A percentile compares a stretch with the other conserved stretches of the same genome.
Conservation (phyloP, 148 eudicot species). For the Rhododendron mucronatum region DNA sequence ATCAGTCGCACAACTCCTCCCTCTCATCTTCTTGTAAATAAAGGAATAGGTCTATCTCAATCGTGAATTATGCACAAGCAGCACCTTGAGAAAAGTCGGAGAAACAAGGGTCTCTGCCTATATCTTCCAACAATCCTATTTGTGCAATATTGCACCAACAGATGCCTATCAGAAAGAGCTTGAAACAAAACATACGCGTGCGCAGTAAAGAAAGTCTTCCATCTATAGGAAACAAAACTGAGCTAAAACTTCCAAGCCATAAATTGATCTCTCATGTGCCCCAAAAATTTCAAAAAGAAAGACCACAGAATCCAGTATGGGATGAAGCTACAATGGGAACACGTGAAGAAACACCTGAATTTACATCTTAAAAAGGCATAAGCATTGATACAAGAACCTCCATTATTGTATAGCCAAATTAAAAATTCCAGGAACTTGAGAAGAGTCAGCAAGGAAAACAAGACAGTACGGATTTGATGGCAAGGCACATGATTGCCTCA, state of each 20-base stretch:
- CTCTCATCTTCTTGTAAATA: not conserved
- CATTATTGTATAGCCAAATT: slow-evolving; percentile 14
- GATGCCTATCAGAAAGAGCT: not conserved
- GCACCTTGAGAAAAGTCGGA: not conserved
- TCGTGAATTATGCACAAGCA: not conserved
- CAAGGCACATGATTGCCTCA: slow-evolving; percentile 22
- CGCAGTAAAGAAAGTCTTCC: not conserved
- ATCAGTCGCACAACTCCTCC: not conserved
- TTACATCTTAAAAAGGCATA: slow-evolving; percentile 12
- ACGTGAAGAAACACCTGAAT: slow-evolving; percentile 11
- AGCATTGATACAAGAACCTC: slow-evolving; percentile 10
- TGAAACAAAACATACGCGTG: not conserved
- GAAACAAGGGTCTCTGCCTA: not conserved
- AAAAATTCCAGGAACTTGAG: slow-evolving; percentile 11
- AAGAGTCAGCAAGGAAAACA: not conserved
- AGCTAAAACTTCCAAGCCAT: slow-evolving; percentile 5
- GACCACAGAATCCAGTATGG: not conserved
- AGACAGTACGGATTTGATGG: not conserved
- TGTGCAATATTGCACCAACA: not conserved
- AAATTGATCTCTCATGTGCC: slow-evolving; percentile 3
- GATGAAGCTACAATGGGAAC: slow-evolving; percentile 10
- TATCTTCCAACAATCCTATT: not conserved
- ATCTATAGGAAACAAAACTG: slow-evolving; percentile 24
- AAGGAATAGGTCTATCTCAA: not conserved
- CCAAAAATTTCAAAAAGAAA: slow-evolving; percentile 11